Base-by-base conservation (phyloP, 441 rosid genomes). In the Sinapis alba region DNA sequence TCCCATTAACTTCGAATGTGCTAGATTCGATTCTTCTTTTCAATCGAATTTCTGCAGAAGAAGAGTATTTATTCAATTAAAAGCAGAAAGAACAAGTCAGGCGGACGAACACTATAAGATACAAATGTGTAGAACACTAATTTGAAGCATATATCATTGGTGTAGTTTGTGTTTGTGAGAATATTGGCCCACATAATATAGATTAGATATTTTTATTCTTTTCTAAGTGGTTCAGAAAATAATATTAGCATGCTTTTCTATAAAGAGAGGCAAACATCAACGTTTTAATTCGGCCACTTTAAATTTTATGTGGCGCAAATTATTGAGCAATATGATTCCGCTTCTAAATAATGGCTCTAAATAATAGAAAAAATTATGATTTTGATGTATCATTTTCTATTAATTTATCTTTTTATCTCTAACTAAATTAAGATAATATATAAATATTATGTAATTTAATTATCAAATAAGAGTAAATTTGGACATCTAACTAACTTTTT, bases 31-130 rank as follows among this genome's bases (percentile, higher is more conserved):
- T 57, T n/a, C 28, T 61, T 56, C 50, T 41, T 69, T 69, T 13
- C 38, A 41, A 41, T 62, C 30, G 65, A 75, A 16, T 38, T 18
- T 68, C 24, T 69, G 12, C 45, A 18, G 65, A 62, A 62, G 70
- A 62, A 62, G 50, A 69, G 71, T 70, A 63, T 63, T 20, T 70
- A 70, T 76, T 76, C 79, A 63, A 10, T 43, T 63, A 56, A 70
- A 76, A 76, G 75, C 13, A 57, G 71, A 76, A 57, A 64, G 75
- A 76, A 76, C 75, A 76, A 76, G 66, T 76, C 65, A 57, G 60
- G 70, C n/a, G 38, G 27, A 76, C n/a, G 51, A 69, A 69, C 68
- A 62, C 69, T 54, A 69, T 5, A 67, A 30, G 53, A 45, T 76
- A 69, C 70, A 76, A 63, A 62, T 69, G 53, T 69, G 75, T 63